phyloP scores from a whole-genome alignment of 139 green algal species.

The Chlorella sp. region DNA sequence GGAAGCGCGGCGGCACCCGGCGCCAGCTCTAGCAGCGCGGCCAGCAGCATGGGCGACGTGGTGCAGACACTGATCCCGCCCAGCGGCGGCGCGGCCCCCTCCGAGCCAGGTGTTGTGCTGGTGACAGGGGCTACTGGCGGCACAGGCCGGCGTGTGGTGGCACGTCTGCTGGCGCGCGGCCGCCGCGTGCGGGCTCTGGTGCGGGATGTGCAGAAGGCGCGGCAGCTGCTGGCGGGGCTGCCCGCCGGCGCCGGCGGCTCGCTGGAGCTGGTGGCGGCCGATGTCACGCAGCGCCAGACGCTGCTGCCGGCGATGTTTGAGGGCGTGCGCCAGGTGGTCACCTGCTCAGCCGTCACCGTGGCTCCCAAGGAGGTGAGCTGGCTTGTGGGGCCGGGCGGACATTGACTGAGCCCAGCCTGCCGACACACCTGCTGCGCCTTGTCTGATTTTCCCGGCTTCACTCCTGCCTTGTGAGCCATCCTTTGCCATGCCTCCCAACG shows the following conservation, averaged over 20 bases:
- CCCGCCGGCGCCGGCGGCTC: constrained; percentile 47
- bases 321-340: constrained; percentile 76
- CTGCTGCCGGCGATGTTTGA: constrained; percentile 79
- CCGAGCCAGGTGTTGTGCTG: constrained; percentile 25
- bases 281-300: constrained; percentile 82
- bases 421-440: no score
- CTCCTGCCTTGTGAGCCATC: no score
- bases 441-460: no score
- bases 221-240: constrained; percentile 65
- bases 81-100: not conserved
- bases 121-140: constrained; percentile 86
- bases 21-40: not conserved
- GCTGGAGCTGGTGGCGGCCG: constrained; percentile 82
- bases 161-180: constrained; percentile 69
- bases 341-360: constrained; percentile 78
- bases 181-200: constrained; percentile 81
- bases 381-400: no score
- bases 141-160: constrained; percentile 84
- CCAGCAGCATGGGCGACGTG: no score
- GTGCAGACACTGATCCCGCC: not conserved
- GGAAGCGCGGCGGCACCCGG: not conserved
- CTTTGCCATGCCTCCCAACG: no score
- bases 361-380: constrained; percentile 78
- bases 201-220: constrained; percentile 70
- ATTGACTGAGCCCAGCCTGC: no score